Evolutionary conservation across 2,329 filamentous ascomycete species (phyloP), one percentile per base, ranked within the genome.

Genomic region (Aspergillus fructus): DNA sequence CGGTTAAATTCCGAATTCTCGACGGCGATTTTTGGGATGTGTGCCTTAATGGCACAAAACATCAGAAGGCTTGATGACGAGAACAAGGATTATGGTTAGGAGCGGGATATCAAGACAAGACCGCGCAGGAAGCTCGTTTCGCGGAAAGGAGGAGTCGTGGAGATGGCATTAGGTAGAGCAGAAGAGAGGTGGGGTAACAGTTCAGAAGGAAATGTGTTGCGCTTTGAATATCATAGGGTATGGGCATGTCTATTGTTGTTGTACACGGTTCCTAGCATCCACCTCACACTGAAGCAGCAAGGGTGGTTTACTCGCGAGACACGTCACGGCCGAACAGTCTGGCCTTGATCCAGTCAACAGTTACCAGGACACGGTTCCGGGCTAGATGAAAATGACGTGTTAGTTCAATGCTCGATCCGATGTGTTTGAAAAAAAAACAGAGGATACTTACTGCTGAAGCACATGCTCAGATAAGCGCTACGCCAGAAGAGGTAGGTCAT

Each of bases 401-500:
- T 48, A 48, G 46, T 63, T 67, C 59, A 49, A 43, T 37, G 34
- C 15, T n/a, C 21, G 37, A 13, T 34, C 15, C 53, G 17, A 34
- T 5, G 39, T 19, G 8, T 30, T 34, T 39, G 19, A 45, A 45
- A 42, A 50, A 47, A 40, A 30, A 19, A 37, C 21, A 21, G 21
- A 21, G 50, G 19, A 40, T 66, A 89, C 91, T 87, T 85, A 94
- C 91, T 93, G 87, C 93, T 97, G 78, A 99, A 99, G 86, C 93
- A 97, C 94, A 99, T 99, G 83, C 91, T 97, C 76, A 99, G 82
- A 78, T 99, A 99, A 55, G 93, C 94, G 73, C 90, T 96, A 75
- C 93, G 86, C 94, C 94, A 99, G 86, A 99, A 99, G 66, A 97
- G 85, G 80, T 96, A 99, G 56, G 94, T 99, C 78, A 97, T 81